Conservation (phyloP, 2,329 filamentous ascomycete species). For the Torrubiellomyces zombiae region DNA sequence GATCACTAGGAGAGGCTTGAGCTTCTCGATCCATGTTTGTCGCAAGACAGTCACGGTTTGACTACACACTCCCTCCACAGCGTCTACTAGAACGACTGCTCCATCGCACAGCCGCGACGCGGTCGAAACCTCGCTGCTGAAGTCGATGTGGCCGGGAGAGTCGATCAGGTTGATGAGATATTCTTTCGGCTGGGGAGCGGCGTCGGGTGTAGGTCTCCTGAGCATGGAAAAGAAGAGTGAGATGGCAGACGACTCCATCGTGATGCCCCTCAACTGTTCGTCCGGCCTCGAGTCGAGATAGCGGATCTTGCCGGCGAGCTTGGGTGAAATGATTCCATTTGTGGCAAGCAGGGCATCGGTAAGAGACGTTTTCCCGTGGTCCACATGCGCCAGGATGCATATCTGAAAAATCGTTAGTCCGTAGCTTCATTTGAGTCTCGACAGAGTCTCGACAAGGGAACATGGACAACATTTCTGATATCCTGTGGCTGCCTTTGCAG, state of each 20-base stretch:
- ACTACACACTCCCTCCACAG: conserved; percentile 94
- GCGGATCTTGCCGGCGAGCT: conserved; percentile 91
- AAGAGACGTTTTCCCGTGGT: conserved; percentile 96
- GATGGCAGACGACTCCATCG: conserved; percentile 99
- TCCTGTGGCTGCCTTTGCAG: conserved; percentile 78
- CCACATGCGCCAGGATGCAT: conserved; percentile 89
- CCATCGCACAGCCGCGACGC: conserved; percentile 90
- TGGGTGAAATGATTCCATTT: conserved; percentile 97
- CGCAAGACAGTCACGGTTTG: conserved; percentile 94
- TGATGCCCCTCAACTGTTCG: conserved; percentile 90
- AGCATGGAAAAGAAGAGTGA: conserved; percentile 91
- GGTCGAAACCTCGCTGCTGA: conserved; percentile 94
- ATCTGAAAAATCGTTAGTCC: conserved; percentile 37
- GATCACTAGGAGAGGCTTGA: conserved; percentile 87
- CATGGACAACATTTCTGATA: conserved; percentile 65
- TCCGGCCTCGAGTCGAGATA: conserved; percentile 94
- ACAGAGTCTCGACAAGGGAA: background rate
- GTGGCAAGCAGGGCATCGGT: conserved; percentile 93
- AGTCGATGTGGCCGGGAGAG: conserved; percentile 95
- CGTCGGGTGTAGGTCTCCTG: conserved; percentile 52
- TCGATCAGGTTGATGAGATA: conserved; percentile 96
- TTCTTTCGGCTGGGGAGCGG: conserved; percentile 58
- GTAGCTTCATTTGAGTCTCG: background rate
- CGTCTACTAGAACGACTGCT: conserved; percentile 85
- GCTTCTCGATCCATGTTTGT: conserved; percentile 88